Base-by-base conservation (phyloP, 805 yeast genomes). In the Candida oleophila region DNA sequence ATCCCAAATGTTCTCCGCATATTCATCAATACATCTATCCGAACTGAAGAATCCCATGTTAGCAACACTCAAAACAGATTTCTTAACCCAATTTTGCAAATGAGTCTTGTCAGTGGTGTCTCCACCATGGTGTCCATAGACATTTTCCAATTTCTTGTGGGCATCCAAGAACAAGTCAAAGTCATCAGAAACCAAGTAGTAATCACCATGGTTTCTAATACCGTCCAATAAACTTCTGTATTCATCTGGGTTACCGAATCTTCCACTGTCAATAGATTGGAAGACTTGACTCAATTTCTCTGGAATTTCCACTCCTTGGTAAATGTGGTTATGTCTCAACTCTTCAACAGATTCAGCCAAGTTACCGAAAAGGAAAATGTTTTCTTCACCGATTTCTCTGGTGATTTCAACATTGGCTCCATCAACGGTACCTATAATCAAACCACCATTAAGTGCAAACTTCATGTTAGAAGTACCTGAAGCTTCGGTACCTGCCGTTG, bases 401-500 rank as follows among this genome's bases (percentile, higher is more conserved):
- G 96, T 88, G 64, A 90, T 88, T 70, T 90, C 97, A 42, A 91
- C 96, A 61, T 91, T 90, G 52, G 97, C 97, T 62, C 97, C 97
- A 62, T 90, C 97, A 54, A 90, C 96, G 11, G 97, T 91, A 64
- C 97, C 97, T 53, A 90, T 84, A 56, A 90, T 87, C 53, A 90
- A 78, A 43, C 97, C 97, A 68, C 97, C 97, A 61, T 89, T 90
- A 69, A 90, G 74, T 20, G 89, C 96, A 64, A 90, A 90, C 71
- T 90, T 90, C 97, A 90, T 90, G 73, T 90, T 90, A 32, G 96
- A 87, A 30, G 97, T 90, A 62, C 97, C 97, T 0, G 95, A 86
- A 19, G 96, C 97, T 65, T 90, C 97, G 22, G 97, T 90, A 57
- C 97, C 97, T 7, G 97, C 97, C 38, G 97, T 90, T 12, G 97